Evolutionary conservation across 2,329 filamentous ascomycete species (phyloP).

Genomic region (Lizonia empirigonia): DNA sequence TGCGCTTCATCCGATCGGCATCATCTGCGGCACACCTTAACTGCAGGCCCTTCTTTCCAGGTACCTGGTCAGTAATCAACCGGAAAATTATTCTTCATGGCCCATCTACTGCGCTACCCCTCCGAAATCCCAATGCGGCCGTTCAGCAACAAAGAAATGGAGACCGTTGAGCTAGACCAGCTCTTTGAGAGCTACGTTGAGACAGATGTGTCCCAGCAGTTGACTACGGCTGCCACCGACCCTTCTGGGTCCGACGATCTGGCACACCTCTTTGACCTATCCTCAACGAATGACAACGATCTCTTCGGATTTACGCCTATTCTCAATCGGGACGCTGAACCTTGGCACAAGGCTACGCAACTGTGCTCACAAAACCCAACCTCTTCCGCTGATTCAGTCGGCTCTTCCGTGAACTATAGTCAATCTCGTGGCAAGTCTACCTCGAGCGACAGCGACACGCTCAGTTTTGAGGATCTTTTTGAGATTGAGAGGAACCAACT

Average conservation of each 20-base stretch:
- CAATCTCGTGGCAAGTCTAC: conserved; percentile 40
- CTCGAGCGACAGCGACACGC: conserved; percentile 40
- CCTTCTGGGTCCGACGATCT: conserved; percentile 56
- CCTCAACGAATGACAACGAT: conserved; percentile 59
- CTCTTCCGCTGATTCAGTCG: conserved; percentile 36
- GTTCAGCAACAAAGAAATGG: conserved; percentile 58
- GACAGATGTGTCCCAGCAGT: conserved; percentile 58
- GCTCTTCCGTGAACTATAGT: conserved; percentile 39
- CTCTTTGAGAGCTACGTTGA: conserved; percentile 69
- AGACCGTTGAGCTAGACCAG: conserved; percentile 63
- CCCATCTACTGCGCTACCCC: conserved; percentile 34
- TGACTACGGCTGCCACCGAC: conserved; percentile 55
- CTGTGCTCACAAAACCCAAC: conserved; percentile 58
- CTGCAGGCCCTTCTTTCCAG: conserved; percentile 23
- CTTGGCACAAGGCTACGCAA: conserved; percentile 61
- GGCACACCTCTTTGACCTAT: conserved; percentile 58
- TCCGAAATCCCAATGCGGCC: conserved; percentile 50
- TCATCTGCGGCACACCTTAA: conserved; percentile 15
- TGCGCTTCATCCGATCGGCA: conserved; percentile 20
- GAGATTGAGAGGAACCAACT: conserved; percentile 33
- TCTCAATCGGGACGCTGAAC: conserved; percentile 55
- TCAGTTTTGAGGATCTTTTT: conserved; percentile 41
- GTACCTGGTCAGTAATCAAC: conserved; percentile 26
- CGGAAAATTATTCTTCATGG: conserved; percentile 37
- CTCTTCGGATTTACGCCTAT: conserved; percentile 54